phyloP scores from a whole-genome alignment of 202 grass and related monocot species.

The Cymbopogon flexuosus region DNA sequence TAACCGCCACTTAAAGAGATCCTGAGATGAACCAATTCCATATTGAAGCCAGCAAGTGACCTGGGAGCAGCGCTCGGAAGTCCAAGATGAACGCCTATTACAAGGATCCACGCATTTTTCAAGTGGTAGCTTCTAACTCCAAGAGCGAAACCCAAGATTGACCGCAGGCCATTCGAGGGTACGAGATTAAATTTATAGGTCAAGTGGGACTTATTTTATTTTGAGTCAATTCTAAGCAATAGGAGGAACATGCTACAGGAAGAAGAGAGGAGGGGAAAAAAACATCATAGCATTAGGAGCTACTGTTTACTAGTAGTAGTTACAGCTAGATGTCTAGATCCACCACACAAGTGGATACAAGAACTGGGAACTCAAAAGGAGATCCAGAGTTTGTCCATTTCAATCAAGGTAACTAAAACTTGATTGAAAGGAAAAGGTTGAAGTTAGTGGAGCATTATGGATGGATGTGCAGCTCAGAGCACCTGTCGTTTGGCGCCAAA shows the following conservation, averaged over 20 bases:
- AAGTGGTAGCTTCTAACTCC: constrained; percentile 5
- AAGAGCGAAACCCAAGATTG: constrained; percentile 20
- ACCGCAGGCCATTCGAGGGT: background rate
- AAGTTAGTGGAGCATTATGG: background rate
- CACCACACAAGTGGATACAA: background rate
- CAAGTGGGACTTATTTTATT: constrained; percentile 18
- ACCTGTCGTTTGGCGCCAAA: background rate
- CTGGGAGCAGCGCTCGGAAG: background rate
- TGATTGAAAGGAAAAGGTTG: background rate
- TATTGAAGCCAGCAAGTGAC: constrained; percentile 25
- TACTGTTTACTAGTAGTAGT: background rate
- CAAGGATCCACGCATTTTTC: constrained; percentile 24
- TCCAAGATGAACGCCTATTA: constrained; percentile 22
- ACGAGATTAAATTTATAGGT: constrained; percentile 30
- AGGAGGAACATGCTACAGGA: constrained; percentile 5
- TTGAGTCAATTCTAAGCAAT: constrained; percentile 25
- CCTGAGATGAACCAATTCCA: constrained; percentile 22
- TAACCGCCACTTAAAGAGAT: constrained; percentile 47
- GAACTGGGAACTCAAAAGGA: background rate
- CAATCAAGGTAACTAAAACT: constrained; percentile 2
- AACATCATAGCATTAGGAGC: background rate
- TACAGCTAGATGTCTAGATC: constrained; percentile 33
- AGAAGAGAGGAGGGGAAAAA: background rate
- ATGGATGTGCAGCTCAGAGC: background rate
- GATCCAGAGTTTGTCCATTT: constrained; percentile 8